Evolutionary conservation across 1,139 yeast species (phyloP).

Genomic region (Candida labiduridarum): DNA sequence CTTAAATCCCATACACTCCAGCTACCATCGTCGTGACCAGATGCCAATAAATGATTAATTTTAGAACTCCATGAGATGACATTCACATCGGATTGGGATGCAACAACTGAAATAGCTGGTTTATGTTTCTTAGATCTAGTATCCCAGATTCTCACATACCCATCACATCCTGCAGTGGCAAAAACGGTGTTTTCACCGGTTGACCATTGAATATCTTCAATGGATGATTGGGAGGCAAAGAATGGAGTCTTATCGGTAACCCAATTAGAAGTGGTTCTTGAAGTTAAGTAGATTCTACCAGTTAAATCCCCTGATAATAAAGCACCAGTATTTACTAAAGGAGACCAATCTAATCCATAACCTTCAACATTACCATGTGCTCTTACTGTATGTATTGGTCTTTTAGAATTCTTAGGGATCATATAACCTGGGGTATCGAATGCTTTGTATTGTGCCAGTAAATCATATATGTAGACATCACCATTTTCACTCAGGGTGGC

Average conservation of each 20-base stretch:
- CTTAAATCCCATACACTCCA: constrained; percentile 99
- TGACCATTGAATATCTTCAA: constrained; percentile 98
- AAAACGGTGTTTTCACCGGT: constrained; percentile 89
- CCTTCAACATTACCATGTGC: constrained; percentile 97
- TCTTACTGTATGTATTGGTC: constrained; percentile 83
- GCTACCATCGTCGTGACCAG: constrained; percentile 96
- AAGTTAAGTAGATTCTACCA: constrained; percentile 80
- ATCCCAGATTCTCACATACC: constrained; percentile 93
- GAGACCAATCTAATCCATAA: constrained; percentile 97
- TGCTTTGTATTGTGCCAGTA: constrained; percentile 74
- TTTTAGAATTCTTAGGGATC: constrained; percentile 75
- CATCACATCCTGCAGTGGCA: constrained; percentile 92
- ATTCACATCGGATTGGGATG: constrained; percentile 85
- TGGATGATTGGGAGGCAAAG: constrained; percentile 68
- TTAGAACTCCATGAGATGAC: constrained; percentile 96
- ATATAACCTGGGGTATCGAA: constrained; percentile 86
- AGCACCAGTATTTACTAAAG: constrained; percentile 76
- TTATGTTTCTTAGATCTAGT: constrained; percentile 89
- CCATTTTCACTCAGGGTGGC: constrained; percentile 92
- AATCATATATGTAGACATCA: constrained; percentile 82
- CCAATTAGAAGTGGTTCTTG: constrained; percentile 81
- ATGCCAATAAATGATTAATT: constrained; percentile 83
- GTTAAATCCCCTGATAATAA: constrained; percentile 86
- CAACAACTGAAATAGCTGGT: constrained; percentile 85
- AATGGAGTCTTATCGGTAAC: constrained; percentile 84